Conservation (phyloP, 169 alveolate species). For the Pseudocohnilembus persalinus region DNA sequence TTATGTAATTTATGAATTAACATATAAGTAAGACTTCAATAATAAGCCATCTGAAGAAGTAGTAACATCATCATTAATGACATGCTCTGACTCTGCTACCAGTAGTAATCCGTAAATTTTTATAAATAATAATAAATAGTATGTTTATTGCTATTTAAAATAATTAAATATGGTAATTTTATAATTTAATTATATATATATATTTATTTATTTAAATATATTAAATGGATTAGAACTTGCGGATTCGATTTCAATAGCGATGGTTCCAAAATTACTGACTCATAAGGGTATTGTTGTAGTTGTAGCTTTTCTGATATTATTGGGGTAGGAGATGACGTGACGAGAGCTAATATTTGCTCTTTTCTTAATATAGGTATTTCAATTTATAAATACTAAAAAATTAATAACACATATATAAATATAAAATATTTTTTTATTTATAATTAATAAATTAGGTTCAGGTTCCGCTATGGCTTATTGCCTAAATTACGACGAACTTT, state of each 20-base stretch:
- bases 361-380: not conserved
- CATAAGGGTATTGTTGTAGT: not conserved
- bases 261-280: not conserved
- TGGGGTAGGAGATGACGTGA: not conserved
- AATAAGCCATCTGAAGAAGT: not conserved
- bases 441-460: not conserved
- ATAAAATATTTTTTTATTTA: too few relatives aligned
- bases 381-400: too few relatives aligned
- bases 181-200: too few relatives aligned
- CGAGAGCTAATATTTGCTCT: not conserved
- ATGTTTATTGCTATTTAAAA: too few relatives aligned
- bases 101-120: not conserved
- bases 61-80: not conserved
- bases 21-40: not conserved
- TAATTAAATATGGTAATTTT: not conserved
- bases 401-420: too few relatives aligned
- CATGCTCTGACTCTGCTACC: not conserved
- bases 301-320: not conserved
- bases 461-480: not conserved
- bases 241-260: not conserved
- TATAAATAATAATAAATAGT: too few relatives aligned
- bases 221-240: not conserved
- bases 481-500: not conserved
- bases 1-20: not conserved
- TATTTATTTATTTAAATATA: too few relatives aligned